Conservation (phyloP, 2,329 filamentous ascomycete genomes). For the Colletotrichum kahawae region DNA sequence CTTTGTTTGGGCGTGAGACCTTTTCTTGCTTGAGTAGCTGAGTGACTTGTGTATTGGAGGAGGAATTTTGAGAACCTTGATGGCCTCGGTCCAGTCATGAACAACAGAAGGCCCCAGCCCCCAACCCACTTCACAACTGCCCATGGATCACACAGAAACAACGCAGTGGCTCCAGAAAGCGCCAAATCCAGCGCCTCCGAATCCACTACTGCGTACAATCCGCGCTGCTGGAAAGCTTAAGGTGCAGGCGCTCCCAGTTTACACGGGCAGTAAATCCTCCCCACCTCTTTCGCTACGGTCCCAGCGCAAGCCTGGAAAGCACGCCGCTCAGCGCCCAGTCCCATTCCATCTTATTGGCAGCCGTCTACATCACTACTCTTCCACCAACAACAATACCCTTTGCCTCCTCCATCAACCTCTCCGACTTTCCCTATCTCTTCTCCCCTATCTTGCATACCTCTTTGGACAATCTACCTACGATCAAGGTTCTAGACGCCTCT, state of each 20-base stretch:
- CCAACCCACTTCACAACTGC: not conserved
- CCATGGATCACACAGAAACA: not conserved
- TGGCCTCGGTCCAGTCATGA: not conserved
- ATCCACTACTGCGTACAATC: not conserved
- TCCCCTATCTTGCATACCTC: not conserved
- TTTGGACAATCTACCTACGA: not conserved
- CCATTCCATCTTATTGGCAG: not conserved
- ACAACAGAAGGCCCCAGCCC: not conserved
- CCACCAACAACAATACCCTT: not conserved
- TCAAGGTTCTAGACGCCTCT: not conserved
- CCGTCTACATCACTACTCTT: slow-evolving; percentile 9
- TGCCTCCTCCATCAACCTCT: not conserved
- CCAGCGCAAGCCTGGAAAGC: not conserved
- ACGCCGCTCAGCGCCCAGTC: not conserved
- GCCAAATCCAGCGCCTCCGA: not conserved
- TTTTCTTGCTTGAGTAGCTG: not conserved
- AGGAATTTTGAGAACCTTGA: slow-evolving; percentile 8
- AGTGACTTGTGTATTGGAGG: not conserved
- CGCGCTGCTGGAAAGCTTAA: slow-evolving; percentile 14
- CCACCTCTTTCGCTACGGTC: not conserved
- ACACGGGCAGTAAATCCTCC: not conserved
- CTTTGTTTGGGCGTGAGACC: slow-evolving; percentile 16
- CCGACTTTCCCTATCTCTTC: not conserved
- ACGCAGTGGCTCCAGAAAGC: slow-evolving; percentile 11
- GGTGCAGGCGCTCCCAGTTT: not conserved